Base-by-base conservation (phyloP, 2,329 filamentous ascomycete species). In the Magnaporthiopsis poae region DNA sequence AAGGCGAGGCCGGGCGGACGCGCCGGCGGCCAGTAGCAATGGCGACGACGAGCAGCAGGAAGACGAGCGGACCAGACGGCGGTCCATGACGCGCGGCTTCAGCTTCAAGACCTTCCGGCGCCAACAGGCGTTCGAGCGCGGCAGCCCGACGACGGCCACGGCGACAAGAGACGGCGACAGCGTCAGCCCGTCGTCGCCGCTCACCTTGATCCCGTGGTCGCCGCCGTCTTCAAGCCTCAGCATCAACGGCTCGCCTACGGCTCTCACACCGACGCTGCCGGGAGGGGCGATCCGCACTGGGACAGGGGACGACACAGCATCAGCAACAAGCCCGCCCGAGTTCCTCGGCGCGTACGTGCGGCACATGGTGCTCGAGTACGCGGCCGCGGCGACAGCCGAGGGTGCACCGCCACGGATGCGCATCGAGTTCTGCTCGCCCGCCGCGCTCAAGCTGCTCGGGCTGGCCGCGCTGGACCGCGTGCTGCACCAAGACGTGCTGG, bases 401-500 rank as follows among this genome's bases (percentile, higher is more conserved):
- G 29, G 29, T 18, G 25, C 13, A 29, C 67, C 71, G 2, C 69
- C 71, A 2, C 73, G 74, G 36, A 73, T 82, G n/a, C 74, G 74
- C 66, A 77, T 85, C 39, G 73, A 78, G 9, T 82, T 79, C 71
- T 80, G 79, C 18, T 69, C 70, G 2, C 29, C 52, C 0, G 65
- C 68, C 0, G 78, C 83, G 63, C 75, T 81, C 0, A 79, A 82
- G 13, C 74, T 83, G 13, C 76, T 86, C 1, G 79, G 80, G 15
- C 74, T 83, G 2, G 72, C 75, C 15, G 72, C 73, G 2, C 70
- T 72, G 3, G 74, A 76, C 1, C 73, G 76, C 1, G 75, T 82
- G 21, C 72, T 78, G 63, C 78, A 81, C 62, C 79, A 77, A 68
- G 83, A 87, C 68, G 77, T 86, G 15, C 87, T 87, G 71, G 77